Evolutionary conservation across 768 basidiomycete species (phyloP).

Genomic region (Podaxis sp.): DNA sequence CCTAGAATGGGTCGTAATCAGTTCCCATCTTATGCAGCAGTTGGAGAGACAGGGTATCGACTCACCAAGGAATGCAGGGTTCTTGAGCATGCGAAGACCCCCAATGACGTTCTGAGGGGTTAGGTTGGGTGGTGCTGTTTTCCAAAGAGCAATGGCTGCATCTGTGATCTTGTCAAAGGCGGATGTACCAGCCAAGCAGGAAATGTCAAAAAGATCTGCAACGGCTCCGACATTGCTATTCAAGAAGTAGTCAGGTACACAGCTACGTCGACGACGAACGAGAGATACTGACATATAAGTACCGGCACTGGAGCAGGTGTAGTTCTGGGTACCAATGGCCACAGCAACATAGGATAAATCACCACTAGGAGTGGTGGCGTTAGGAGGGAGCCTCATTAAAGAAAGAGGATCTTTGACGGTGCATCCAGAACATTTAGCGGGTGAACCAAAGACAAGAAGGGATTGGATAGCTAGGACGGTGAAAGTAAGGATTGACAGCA

Average conservation of each 20-base stretch:
- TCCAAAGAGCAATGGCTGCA: constrained; percentile 17
- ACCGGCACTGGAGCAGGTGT: constrained; percentile 42
- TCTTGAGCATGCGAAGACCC: constrained; percentile 11
- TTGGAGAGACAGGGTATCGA: too few species aligned
- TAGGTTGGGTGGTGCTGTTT: constrained; percentile 17
- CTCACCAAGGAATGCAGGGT: constrained; percentile 27
- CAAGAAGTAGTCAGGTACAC: neutral
- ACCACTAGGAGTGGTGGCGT: constrained; percentile 30
- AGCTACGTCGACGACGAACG: neutral
- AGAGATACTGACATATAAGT: constrained; percentile 38
- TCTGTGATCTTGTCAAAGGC: constrained; percentile 24
- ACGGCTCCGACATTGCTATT: constrained; percentile 42
- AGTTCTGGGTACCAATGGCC: constrained; percentile 51
- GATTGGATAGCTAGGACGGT: neutral
- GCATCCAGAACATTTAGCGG: constrained; percentile 16
- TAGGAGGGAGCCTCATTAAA: constrained; percentile 22
- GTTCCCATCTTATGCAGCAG: too few species aligned
- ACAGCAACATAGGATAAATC: constrained; percentile 37
- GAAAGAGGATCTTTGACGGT: constrained; percentile 18
- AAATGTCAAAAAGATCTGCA: constrained; percentile 52
- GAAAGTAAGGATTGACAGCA: constrained; percentile 3
- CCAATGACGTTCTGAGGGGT: constrained; percentile 16
- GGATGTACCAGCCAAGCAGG: constrained; percentile 35
- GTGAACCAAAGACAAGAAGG: neutral
- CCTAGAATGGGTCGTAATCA: constrained; percentile 11